Evolutionary conservation across 345 rosid genomes (phyloP).

Genomic region (Citrus australasica): DNA sequence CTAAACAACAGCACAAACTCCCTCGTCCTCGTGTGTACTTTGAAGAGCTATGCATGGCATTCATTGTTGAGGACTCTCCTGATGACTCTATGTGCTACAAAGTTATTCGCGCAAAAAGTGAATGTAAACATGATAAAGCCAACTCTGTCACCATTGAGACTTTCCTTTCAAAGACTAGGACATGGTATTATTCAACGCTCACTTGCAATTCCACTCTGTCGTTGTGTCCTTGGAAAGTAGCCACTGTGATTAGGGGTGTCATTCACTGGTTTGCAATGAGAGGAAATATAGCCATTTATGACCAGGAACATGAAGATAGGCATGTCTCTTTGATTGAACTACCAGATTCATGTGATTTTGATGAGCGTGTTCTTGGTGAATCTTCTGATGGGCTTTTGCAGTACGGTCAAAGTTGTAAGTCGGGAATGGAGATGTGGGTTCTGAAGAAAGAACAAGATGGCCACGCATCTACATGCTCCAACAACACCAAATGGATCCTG

Average conservation of each 20-base stretch:
- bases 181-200: slow-evolving; percentile 53
- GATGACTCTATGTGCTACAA: slow-evolving; percentile 37
- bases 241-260: slow-evolving; percentile 42
- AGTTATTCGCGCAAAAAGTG: slow-evolving; percentile 59
- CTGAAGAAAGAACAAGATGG: slow-evolving; percentile 28
- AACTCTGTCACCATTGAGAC: slow-evolving; percentile 47
- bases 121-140: slow-evolving; percentile 21
- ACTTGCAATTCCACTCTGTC: slow-evolving; percentile 39
- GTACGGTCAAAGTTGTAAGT: slow-evolving; percentile 51
- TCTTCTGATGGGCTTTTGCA: slow-evolving; percentile 50
- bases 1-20: slow-evolving; percentile 31
- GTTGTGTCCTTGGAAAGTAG: slow-evolving; percentile 48
- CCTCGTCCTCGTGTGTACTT: slow-evolving; percentile 57
- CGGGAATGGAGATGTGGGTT: slow-evolving; percentile 54
- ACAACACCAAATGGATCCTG: slow-evolving; percentile 32
- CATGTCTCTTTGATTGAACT: slow-evolving; percentile 37
- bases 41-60: slow-evolving; percentile 53
- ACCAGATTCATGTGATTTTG: slow-evolving; percentile 44
- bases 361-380: slow-evolving; percentile 54
- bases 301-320: slow-evolving; percentile 37
- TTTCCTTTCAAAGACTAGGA: slow-evolving; percentile 41
- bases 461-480: slow-evolving; percentile 8
- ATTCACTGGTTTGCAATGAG: slow-evolving; percentile 53
- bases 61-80: slow-evolving; percentile 44
- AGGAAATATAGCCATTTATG: slow-evolving; percentile 47